phyloP scores from a whole-genome alignment of 148 eudicot species.

The Cornus suecica region DNA sequence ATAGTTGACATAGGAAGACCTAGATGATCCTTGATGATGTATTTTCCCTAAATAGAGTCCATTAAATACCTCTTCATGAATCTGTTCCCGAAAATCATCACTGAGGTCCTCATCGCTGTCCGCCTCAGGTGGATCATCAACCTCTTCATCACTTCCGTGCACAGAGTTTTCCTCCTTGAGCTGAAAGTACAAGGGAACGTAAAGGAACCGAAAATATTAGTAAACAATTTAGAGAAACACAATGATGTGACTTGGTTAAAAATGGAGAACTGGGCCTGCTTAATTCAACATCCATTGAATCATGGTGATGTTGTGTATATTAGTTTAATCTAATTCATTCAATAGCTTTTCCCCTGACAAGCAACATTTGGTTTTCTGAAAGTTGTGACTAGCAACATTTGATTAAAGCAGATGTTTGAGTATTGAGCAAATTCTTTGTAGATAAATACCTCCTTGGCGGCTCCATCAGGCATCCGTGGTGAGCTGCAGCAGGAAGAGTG shows the following conservation, averaged over 20 bases:
- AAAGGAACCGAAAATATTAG: background rate
- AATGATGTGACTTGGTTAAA: background rate
- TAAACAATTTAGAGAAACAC: background rate
- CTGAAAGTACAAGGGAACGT: slow-evolving; percentile 31
- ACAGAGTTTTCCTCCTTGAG: slow-evolving; percentile 75
- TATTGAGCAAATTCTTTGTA: too few relatives aligned
- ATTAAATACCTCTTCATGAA: slow-evolving; percentile 69
- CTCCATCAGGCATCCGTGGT: slow-evolving; percentile 70
- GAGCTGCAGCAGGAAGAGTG: slow-evolving; percentile 90
- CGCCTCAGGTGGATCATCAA: slow-evolving; percentile 67
- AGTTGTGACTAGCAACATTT: too few relatives aligned
- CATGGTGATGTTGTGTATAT: background rate
- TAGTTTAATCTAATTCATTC: too few relatives aligned
- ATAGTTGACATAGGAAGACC: background rate
- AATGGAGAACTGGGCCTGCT: background rate
- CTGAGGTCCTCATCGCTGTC: slow-evolving; percentile 85
- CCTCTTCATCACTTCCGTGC: slow-evolving; percentile 91
- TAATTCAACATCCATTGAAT: background rate
- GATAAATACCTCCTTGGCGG: slow-evolving; percentile 78
- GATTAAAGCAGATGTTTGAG: too few relatives aligned
- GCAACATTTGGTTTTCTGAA: too few relatives aligned
- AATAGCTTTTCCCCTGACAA: too few relatives aligned
- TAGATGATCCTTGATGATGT: background rate
- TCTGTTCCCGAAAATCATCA: slow-evolving; percentile 45
- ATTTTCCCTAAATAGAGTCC: background rate